These are phyloP conservation scores for Leishmania tropica DNA, from an alignment of 208 protist genomes.

Conservation along the genomic window DNA sequence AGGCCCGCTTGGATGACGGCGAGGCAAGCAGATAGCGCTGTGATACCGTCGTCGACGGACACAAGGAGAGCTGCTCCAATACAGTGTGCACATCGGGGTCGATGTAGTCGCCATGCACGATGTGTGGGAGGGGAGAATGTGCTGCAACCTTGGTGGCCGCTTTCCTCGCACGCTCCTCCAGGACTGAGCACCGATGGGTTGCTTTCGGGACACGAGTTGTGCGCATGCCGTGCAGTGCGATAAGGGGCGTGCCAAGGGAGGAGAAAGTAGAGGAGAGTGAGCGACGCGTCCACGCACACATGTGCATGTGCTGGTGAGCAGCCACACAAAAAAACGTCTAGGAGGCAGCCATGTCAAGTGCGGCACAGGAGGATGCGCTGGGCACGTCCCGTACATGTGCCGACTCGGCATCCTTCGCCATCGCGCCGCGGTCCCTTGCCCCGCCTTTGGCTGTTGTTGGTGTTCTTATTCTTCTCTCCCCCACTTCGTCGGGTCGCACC, in stretches of 20 bases:
- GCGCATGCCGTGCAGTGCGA: neutral
- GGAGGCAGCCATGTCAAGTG: neutral
- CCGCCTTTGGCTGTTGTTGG: neutral
- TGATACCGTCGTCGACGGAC: slow-evolving; percentile 5
- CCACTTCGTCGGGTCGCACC: neutral
- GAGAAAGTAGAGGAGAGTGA: neutral
- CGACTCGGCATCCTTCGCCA: neutral
- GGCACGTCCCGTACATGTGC: too few species aligned
- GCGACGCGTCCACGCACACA: neutral
- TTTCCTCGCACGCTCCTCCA: neutral
- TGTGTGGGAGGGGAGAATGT: neutral
- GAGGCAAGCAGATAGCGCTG: neutral
- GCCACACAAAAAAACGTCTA: neutral
- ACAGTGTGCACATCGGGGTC: slow-evolving; percentile 4
- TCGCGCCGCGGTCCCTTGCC: neutral
- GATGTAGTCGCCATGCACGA: slow-evolving; percentile 1
- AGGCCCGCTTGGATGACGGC: neutral
- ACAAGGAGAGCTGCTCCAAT: slow-evolving; percentile 5
- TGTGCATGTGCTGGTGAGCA: neutral
- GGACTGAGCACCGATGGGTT: neutral
- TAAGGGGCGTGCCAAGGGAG: neutral
- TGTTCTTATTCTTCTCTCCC: too few species aligned
- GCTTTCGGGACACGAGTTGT: slow-evolving; percentile 17
- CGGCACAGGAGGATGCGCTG: neutral
- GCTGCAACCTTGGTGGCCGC: slow-evolving; percentile 4